A percentile compares a stretch with the other conserved stretches of the same genome.
phyloP scores from a whole-genome alignment of 106 monocot species.

The Vanilla planifolia region DNA sequence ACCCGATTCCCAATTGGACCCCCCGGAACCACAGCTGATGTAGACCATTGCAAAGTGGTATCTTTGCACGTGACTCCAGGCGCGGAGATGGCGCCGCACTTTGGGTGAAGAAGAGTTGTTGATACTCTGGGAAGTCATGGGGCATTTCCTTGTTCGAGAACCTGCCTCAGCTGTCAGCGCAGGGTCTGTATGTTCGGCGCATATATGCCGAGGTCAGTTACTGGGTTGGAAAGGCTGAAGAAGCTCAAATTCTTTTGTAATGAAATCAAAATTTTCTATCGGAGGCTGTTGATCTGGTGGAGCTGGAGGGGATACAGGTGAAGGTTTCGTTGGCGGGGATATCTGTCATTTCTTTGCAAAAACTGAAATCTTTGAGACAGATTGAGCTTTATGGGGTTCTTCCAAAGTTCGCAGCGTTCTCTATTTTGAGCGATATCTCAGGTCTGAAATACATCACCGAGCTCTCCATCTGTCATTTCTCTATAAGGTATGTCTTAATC shows the following conservation, averaged over 20 bases:
- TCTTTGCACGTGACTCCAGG: too few relatives aligned
- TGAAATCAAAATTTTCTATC: slow-evolving; percentile 53
- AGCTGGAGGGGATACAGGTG: slow-evolving; percentile 52
- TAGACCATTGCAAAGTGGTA: too few relatives aligned
- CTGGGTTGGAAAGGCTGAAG: slow-evolving; percentile 29
- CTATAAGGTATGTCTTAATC: slow-evolving; percentile 39
- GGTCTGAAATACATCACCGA: slow-evolving; percentile 55
- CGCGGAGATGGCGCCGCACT: neutral
- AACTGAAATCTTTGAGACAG: slow-evolving; percentile 47
- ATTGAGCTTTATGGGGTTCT: slow-evolving; percentile 58
- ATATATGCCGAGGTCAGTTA: slow-evolving; percentile 49
- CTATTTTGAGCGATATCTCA: slow-evolving; percentile 34
- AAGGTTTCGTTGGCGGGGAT: slow-evolving; percentile 44
- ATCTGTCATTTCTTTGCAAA: slow-evolving; percentile 23
- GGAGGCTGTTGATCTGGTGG: slow-evolving; percentile 33
- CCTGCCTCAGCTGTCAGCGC: slow-evolving; percentile 2
- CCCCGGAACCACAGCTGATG: too few relatives aligned
- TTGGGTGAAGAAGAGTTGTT: slow-evolving; percentile 16
- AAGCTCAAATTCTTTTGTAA: slow-evolving; percentile 64
- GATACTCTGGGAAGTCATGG: slow-evolving; percentile 39
- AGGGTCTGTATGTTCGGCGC: slow-evolving; percentile 40
- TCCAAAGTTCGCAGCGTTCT: slow-evolving; percentile 32
- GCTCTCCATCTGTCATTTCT: slow-evolving; percentile 78
- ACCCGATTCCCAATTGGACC: too few relatives aligned
- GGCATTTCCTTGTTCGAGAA: slow-evolving; percentile 26